Evolutionary conservation across 2,329 filamentous ascomycete genomes (phyloP).

Genomic region (Fusarium aywerte): DNA sequence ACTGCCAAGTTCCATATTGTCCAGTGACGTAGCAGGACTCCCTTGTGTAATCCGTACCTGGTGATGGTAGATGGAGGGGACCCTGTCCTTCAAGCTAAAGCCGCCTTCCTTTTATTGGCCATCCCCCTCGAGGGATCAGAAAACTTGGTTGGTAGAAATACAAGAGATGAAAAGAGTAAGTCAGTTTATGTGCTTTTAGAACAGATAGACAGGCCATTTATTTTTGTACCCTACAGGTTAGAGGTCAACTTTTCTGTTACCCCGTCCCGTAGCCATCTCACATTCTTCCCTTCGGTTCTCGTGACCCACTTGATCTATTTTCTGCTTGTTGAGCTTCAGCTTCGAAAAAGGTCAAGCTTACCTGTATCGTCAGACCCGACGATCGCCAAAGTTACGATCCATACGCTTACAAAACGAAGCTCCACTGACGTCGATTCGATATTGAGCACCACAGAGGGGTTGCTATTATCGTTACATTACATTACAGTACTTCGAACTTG

Average conservation of each 20-base stretch:
- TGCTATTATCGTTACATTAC: background rate
- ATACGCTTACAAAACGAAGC: conserved; percentile 24
- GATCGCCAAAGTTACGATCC: conserved; percentile 17
- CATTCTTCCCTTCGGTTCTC: conserved; percentile 6
- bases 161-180: no score
- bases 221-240: no score
- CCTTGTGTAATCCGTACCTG: no score
- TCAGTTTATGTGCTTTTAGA: no score
- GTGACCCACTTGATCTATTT: conserved; percentile 34
- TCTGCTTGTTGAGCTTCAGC: conserved; percentile 20
- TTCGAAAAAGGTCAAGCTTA: conserved; percentile 11
- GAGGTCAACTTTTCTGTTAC: no score
- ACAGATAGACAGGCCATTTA: no score
- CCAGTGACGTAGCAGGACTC: conserved; percentile 41
- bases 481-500: background rate
- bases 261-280: conserved; percentile 26
- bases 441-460: background rate
- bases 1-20: conserved; percentile 33
- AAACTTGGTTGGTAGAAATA: no score
- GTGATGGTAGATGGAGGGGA: conserved; percentile 23
- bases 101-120: conserved; percentile 24
- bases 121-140: no score
- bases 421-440: conserved; percentile 30
- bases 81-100: conserved; percentile 19
- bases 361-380: conserved; percentile 21